Base-by-base conservation (phyloP, 2,329 filamentous ascomycete species). In the Epichloe gansuensis region DNA sequence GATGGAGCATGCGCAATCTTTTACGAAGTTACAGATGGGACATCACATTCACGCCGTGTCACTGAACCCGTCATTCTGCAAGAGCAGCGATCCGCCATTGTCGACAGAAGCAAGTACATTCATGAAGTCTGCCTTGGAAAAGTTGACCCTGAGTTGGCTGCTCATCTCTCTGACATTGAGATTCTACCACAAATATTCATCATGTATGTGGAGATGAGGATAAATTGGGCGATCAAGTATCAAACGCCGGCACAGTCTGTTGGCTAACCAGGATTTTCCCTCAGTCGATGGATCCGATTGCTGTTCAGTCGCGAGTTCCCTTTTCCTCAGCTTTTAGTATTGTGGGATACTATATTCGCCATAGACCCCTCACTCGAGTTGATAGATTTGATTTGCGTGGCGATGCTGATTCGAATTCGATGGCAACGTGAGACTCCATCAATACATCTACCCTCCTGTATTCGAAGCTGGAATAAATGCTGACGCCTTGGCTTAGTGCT, bases 181-280 rank as follows among this genome's bases (percentile, higher is more conserved):
- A 83, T 98, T 56, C 72, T 96, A n/a, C 93, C 93, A 1, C 93
- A 98, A 62, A 91, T 98, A 49, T 98, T 97, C 63, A 72, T 97
- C 25, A 94, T 97, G 87, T 93, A 70, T 67, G 76, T 65, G 12
- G 15, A 43, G 57, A 49, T 46, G 28, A 44, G 23, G 41, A 17
- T 9, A 5, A 43, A n/a, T 43, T 17, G 17, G 21, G 21, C 11
- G 21, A 38, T 12, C 43, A 45, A 25, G 21, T 17, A 37, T 25
- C 48, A 37, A 23, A 31, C 23, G 15, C 47, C 52, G 4, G 55
- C 39, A 15, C 31, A 35, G 5, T 38, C 28, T 28, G n/a, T 39
- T 23, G 21, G 38, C 55, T 55, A 46, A 51, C 35, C 54, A 15
- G 25, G n/a, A 1, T 2, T 47, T 15, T 21, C 28, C 34, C 9